Percentiles rank a stretch among this genome's conserved stretches.
phyloP scores from a whole-genome alignment of 2,329 filamentous ascomycete species.

The Nemania sp. region DNA sequence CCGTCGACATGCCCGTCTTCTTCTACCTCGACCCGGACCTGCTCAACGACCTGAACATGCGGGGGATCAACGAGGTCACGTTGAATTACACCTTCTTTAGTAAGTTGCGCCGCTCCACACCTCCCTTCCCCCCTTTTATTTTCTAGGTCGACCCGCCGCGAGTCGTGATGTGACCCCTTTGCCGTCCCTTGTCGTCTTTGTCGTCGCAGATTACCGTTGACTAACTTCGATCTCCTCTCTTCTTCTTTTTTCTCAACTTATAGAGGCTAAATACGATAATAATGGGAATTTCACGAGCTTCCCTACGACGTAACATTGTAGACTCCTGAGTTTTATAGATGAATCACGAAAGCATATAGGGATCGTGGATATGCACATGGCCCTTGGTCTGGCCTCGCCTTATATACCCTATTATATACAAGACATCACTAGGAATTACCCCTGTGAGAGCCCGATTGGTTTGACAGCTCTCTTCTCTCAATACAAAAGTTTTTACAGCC shows the following conservation, averaged over 20 bases:
- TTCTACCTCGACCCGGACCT: conserved; percentile 99
- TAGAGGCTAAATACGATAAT: conserved; percentile 84
- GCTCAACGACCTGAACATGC: conserved; percentile 90
- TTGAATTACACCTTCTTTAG: conserved; percentile 98
- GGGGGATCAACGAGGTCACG: conserved; percentile 90
- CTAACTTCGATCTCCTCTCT: neutral
- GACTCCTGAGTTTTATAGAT: neutral
- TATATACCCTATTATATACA: conserved; percentile 14
- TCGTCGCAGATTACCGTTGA: neutral
- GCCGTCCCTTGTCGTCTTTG: neutral
- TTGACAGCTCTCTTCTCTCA: neutral
- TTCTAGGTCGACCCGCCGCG: neutral
- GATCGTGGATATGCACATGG: conserved; percentile 2
- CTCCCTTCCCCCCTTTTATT: neutral
- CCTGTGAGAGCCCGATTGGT: neutral
- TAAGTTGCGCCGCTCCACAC: conserved; percentile 52
- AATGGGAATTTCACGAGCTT: conserved; percentile 66
- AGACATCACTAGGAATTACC: neutral
- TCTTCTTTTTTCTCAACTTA: conserved; percentile 2
- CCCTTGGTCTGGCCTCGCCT: too few relatives aligned
- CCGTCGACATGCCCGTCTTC: conserved; percentile 99
- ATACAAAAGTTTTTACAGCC: neutral
- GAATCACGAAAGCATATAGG: conserved; percentile 9
- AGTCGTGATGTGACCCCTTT: too few relatives aligned
- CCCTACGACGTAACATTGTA: conserved; percentile 24